These are phyloP conservation scores for Oryza glaberrima DNA, from an alignment of 176 grass and related monocot genomes.

Conservation along the genomic window DNA sequence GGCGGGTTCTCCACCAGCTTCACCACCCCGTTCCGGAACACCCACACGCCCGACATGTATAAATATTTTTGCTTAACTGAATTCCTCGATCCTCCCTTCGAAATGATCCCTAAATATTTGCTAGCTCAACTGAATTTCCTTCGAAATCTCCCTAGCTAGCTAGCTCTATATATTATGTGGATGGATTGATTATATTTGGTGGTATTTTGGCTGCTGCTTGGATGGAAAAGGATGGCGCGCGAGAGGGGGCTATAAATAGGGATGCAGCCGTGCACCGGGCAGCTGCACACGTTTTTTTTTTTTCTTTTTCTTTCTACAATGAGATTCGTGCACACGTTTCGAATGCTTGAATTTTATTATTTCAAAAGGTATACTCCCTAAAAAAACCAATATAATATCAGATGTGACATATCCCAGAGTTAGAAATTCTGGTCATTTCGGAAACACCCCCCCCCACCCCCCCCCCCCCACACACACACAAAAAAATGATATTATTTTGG, in stretches of 20 bases:
- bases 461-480: too few relatives aligned
- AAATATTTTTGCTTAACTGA: not conserved
- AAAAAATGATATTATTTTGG: too few relatives aligned
- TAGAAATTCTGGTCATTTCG: too few relatives aligned
- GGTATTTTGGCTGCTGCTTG: slow-evolving; percentile 18
- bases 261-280: not conserved
- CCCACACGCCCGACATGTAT: slow-evolving; percentile 85
- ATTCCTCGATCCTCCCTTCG: not conserved
- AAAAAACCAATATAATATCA: too few relatives aligned
- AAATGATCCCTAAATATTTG: too few relatives aligned
- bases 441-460: too few relatives aligned
- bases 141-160: not conserved
- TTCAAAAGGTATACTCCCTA: too few relatives aligned
- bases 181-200: not conserved
- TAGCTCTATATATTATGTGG: not conserved
- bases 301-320: not conserved
- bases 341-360: not conserved
- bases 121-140: not conserved
- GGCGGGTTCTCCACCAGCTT: slow-evolving; percentile 72
- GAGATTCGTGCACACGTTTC: not conserved
- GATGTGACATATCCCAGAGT: too few relatives aligned
- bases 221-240: slow-evolving; percentile 16
- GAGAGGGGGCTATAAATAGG: slow-evolving; percentile 33
- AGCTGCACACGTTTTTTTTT: not conserved
- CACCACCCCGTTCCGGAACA: slow-evolving; percentile 89